Evolutionary conservation across 345 rosid genomes (phyloP).

Genomic region (Gynandropsis gynandra): DNA sequence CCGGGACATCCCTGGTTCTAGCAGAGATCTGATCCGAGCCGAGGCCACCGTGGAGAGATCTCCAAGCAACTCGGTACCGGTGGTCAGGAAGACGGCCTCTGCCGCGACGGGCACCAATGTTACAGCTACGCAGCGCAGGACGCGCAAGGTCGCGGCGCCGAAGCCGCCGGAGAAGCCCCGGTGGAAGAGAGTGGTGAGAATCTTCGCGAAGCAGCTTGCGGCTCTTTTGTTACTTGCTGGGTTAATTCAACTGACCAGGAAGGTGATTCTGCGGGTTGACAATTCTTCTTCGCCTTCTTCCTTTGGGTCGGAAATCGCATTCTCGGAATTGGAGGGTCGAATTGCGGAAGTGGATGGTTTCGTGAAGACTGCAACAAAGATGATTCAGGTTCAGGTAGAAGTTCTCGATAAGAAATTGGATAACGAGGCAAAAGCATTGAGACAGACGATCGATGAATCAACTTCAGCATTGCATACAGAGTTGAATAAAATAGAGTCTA

Average conservation of each 20-base stretch:
- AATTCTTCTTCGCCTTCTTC: constrained; percentile 14
- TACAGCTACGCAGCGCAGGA: constrained; percentile 52
- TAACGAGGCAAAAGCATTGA: constrained; percentile 42
- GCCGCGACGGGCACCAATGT: constrained; percentile 32
- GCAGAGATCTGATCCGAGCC: constrained; percentile 53
- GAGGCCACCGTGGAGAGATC: constrained; percentile 41
- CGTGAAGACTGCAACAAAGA: constrained; percentile 56
- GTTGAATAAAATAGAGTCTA: constrained; percentile 44
- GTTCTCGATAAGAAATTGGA: constrained; percentile 65
- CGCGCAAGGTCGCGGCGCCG: constrained; percentile 36
- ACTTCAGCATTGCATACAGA: constrained; percentile 31
- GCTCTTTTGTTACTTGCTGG: constrained; percentile 52
- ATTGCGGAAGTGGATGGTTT: constrained; percentile 72
- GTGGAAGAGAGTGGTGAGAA: constrained; percentile 54
- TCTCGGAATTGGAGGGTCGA: constrained; percentile 62
- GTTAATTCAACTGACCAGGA: constrained; percentile 61
- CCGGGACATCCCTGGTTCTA: constrained; percentile 25
- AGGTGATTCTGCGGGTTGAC: constrained; percentile 28
- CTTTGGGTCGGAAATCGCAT: constrained; percentile 23
- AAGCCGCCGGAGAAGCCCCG: constrained; percentile 44
- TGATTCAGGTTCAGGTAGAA: constrained; percentile 87
- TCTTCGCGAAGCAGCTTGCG: constrained; percentile 57
- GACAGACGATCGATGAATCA: constrained; percentile 42
- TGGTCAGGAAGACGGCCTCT: constrained; percentile 38
- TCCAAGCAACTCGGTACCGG: constrained; percentile 33